A percentile compares a stretch with the other conserved stretches of the same genome.
These are phyloP conservation scores for Oxyria digyna DNA, from an alignment of 148 eudicot genomes.

Conservation along the genomic window DNA sequence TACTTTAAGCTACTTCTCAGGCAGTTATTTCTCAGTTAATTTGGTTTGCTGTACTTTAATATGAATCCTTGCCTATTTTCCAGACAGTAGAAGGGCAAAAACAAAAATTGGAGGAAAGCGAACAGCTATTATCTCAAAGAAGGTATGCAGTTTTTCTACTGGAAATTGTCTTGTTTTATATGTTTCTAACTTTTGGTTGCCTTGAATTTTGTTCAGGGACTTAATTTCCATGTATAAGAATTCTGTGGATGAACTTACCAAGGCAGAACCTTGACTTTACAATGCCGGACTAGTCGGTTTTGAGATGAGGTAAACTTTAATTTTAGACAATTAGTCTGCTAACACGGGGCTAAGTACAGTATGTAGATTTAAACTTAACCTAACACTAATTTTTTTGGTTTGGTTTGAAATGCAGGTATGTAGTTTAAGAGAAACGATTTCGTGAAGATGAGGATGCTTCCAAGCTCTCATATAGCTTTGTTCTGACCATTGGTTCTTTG, in stretches of 20 bases:
- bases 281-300: neutral
- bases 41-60: neutral
- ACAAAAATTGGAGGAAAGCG: conserved; percentile 58
- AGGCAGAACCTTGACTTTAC: conserved; percentile 29
- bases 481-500: too few species aligned
- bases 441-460: too few species aligned
- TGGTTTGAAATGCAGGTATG: too few species aligned
- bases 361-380: too few species aligned
- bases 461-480: too few species aligned
- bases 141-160: conserved; percentile 29
- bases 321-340: too few species aligned
- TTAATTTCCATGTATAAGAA: conserved; percentile 41
- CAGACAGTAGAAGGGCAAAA: conserved; percentile 73
- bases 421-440: too few species aligned
- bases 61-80: neutral
- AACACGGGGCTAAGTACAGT: too few species aligned
- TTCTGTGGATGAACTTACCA: conserved; percentile 50
- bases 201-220: conserved; percentile 33
- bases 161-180: neutral
- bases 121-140: conserved; percentile 51
- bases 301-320: too few species aligned
- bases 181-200: neutral
- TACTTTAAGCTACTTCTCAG: too few species aligned
- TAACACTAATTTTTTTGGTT: too few species aligned
- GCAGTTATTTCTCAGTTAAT: neutral